A percentile compares a stretch with the other conserved stretches of the same genome.
Conservation (phyloP, 352 stramenopile genomes). For the Globisporangium nodosum region DNA sequence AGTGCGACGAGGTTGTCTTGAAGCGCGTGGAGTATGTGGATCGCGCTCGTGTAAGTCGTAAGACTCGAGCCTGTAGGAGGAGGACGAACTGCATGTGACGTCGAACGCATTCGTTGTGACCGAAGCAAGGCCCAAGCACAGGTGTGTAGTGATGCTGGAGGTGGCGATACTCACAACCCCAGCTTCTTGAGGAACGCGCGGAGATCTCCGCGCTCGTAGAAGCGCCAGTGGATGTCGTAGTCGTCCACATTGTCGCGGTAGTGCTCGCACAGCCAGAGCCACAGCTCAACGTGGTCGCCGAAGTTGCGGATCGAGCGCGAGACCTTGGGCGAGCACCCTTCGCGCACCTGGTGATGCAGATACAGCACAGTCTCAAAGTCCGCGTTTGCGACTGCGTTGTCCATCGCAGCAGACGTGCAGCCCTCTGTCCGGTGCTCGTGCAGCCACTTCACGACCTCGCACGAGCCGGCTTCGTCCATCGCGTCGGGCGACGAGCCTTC, state of each 20-base stretch:
- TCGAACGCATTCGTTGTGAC: neutral
- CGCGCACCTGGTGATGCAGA: neutral
- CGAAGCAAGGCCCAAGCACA: no score
- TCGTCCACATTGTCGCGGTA: constrained; percentile 2
- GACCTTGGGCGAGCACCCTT: constrained; percentile 3
- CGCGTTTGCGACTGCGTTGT: constrained; percentile 3
- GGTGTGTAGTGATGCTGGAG: neutral
- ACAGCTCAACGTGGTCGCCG: constrained; percentile 6
- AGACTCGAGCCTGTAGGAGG: neutral
- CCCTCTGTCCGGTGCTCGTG: constrained; percentile 13
- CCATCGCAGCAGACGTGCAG: constrained; percentile 9
- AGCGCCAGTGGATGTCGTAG: constrained; percentile 9
- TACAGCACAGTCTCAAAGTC: constrained; percentile 3
- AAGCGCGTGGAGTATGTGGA: neutral
- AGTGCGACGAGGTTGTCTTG: neutral
- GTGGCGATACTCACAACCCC: neutral
- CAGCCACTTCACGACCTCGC: constrained; percentile 6
- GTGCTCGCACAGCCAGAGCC: constrained; percentile 6
- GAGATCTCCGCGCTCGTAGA: constrained; percentile 8
- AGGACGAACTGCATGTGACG: neutral
- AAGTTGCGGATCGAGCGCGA: constrained; percentile 7
- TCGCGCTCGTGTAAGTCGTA: neutral
- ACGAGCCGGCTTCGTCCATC: neutral
- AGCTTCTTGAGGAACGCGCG: constrained; percentile 6
- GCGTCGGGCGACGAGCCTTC: constrained; percentile 3